phyloP scores from a whole-genome alignment of 371 early-diverging fungal species.

The Rhizopus sp. region DNA sequence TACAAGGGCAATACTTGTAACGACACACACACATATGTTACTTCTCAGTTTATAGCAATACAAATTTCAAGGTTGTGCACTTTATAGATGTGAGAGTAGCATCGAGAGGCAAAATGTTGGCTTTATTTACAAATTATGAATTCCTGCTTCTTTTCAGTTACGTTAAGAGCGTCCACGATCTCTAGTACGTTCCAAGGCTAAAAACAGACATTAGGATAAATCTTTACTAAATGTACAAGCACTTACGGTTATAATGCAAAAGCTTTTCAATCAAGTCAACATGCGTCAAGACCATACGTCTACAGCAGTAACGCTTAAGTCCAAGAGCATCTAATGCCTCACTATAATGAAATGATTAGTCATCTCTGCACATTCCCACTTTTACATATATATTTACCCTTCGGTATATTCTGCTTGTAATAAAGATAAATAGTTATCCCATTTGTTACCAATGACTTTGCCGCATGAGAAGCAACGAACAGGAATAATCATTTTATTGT shows the following conservation, averaged over 20 bases:
- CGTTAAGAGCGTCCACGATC: constrained; percentile 31
- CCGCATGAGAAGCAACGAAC: constrained; percentile 98
- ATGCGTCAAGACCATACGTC: constrained; percentile 98
- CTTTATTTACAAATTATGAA: constrained; percentile 6
- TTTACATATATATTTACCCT: constrained; percentile 57
- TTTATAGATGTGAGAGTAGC: too few relatives aligned
- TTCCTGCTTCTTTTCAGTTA: not conserved
- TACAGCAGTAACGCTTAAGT: constrained; percentile 98
- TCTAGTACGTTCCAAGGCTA: constrained; percentile 34
- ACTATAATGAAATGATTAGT: constrained; percentile 37
- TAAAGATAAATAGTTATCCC: constrained; percentile 91
- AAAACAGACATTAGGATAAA: not conserved
- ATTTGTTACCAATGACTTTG: constrained; percentile 98
- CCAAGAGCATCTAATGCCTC: constrained; percentile 94
- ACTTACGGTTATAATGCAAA: constrained; percentile 91
- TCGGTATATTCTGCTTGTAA: constrained; percentile 78
- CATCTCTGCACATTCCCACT: too few relatives aligned
- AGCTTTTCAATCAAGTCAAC: constrained; percentile 99
- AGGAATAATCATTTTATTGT: constrained; percentile 93
- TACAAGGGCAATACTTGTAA: too few relatives aligned
- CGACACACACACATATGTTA: too few relatives aligned
- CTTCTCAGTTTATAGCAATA: too few relatives aligned
- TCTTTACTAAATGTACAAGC: not conserved
- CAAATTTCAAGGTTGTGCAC: too few relatives aligned
- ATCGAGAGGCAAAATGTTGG: not conserved